Percentiles rank a stretch among this genome's conserved stretches.
Conservation (phyloP, 441 rosid species). For the Pelargonium exstipulatum region DNA sequence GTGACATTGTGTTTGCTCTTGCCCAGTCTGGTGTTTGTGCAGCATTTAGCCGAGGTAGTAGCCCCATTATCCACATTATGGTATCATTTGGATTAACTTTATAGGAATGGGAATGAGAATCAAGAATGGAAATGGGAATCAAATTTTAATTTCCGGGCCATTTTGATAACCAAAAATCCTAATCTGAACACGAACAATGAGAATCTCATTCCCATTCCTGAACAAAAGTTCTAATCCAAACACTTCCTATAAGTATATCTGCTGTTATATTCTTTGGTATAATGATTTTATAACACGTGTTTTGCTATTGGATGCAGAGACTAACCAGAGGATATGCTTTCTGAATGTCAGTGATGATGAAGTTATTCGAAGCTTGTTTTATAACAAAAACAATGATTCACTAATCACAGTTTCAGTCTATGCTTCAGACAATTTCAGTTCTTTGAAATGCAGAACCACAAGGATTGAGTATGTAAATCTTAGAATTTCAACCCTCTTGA, state of each 20-base stretch:
- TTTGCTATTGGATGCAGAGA: constrained; percentile 29
- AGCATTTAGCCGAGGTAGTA: constrained; percentile 79
- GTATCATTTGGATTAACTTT: too few relatives aligned
- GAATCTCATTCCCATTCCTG: too few relatives aligned
- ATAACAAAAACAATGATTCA: constrained; percentile 50
- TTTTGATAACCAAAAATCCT: too few relatives aligned
- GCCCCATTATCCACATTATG: background rate
- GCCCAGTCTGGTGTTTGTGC: constrained; percentile 95
- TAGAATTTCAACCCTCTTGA: background rate
- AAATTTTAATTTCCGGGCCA: too few relatives aligned
- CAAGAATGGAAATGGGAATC: too few relatives aligned
- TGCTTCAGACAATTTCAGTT: constrained; percentile 48
- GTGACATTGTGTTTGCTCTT: constrained; percentile 91
- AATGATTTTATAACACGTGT: background rate
- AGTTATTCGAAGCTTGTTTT: constrained; percentile 47
- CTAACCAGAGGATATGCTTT: constrained; percentile 46
- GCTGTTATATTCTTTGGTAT: background rate
- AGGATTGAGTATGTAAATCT: constrained; percentile 39
- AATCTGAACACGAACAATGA: too few relatives aligned
- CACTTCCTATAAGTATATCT: background rate
- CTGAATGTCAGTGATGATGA: constrained; percentile 47
- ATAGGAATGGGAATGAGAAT: too few relatives aligned
- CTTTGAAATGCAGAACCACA: constrained; percentile 48
- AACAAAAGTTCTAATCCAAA: too few relatives aligned
- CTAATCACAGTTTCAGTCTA: constrained; percentile 51